Evolutionary conservation across 2,329 filamentous ascomycete genomes (phyloP), one percentile per base, ranked within the genome.

Genomic region (Monosporascus sp.): DNA sequence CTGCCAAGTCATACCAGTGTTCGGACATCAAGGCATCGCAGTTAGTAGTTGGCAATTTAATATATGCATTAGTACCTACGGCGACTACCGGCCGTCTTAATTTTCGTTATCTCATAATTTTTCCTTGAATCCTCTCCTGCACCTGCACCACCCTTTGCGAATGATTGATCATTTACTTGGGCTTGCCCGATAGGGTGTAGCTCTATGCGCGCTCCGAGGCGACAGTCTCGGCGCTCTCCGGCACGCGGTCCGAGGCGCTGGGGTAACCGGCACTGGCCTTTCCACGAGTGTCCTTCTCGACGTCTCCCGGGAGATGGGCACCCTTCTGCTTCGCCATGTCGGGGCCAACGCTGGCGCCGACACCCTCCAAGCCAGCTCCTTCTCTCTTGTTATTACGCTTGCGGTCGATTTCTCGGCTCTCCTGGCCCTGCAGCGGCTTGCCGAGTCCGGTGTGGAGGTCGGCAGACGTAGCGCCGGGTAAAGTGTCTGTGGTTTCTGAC

Each of bases 361-460:
- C 63, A 8, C 73, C 73, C 25, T 70, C 72, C 1, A 77, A 52
- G 0, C 75, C 75, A 3, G 62, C 54, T 2, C 68, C 54, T 50
- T 72, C 69, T 49, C 69, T 70, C 61, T 72, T 73, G 22, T 62
- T 62, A 31, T 67, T 66, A 7, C 63, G 61, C 3, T 54, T 53
- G n/a, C 71, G 72, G 50, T 72, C 70, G 47, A 69, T 20, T 62
- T 80, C 75, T 17, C 65, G 60, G 45, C 65, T 66, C 6, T 70
- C 72, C 66, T 75, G 70, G 5, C 76, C 77, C 20, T 71, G 60
- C 5, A 70, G 53, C 0, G 77, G 76, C 55, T 73, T 71, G 2
- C 76, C 75, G n/a, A 70, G 60, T 1, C 74, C 71, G 15, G 62
- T 61, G 65, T 80, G 63, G 1, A 80, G 68, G 53, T 73, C 69